A percentile compares a stretch with the other conserved stretches of the same genome.
Evolutionary conservation across 495 filamentous ascomycete genomes (phyloP).

Genomic region (Xylaria sp.): DNA sequence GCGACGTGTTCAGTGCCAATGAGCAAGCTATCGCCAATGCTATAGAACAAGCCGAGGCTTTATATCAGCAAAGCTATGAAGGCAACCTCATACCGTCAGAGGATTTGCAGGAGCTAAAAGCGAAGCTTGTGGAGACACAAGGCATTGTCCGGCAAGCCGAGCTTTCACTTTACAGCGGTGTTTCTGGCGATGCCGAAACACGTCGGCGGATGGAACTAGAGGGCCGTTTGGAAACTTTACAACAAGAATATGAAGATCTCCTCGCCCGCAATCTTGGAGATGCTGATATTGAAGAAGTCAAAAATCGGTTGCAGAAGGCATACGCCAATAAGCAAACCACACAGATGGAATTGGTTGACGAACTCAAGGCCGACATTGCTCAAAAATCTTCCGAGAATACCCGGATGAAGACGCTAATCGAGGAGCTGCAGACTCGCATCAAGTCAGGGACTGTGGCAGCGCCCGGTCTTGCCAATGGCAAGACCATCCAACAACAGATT

Average conservation of each 20-base stretch:
- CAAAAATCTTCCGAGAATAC: slow-evolving; percentile 79
- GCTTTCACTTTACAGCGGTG: slow-evolving; percentile 67
- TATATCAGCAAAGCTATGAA: slow-evolving; percentile 75
- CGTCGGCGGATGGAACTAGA: slow-evolving; percentile 76
- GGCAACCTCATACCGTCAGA: slow-evolving; percentile 84
- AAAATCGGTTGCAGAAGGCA: slow-evolving; percentile 75
- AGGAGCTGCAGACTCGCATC: slow-evolving; percentile 75
- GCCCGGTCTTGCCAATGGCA: slow-evolving; percentile 71
- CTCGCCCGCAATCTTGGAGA: slow-evolving; percentile 81
- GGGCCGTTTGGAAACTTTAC: slow-evolving; percentile 70
- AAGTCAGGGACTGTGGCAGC: slow-evolving; percentile 64
- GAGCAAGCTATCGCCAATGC: slow-evolving; percentile 81
- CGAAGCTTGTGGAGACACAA: slow-evolving; percentile 84
- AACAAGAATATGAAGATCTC: slow-evolving; percentile 81
- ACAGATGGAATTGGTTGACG: slow-evolving; percentile 71
- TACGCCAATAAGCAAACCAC: slow-evolving; percentile 76
- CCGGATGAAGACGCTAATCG: slow-evolving; percentile 73
- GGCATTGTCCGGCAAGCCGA: slow-evolving; percentile 94
- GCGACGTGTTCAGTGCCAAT: slow-evolving; percentile 88
- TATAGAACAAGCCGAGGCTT: slow-evolving; percentile 78
- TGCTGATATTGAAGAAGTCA: slow-evolving; percentile 82
- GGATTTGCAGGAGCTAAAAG: slow-evolving; percentile 75
- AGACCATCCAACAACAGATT: slow-evolving; percentile 96
- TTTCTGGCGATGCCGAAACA: slow-evolving; percentile 66
- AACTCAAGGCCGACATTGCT: slow-evolving; percentile 73